Evolutionary conservation across 23 red algal genomes (phyloP).

Genomic region (Cyanidiococcus yangmingshanensis): DNA sequence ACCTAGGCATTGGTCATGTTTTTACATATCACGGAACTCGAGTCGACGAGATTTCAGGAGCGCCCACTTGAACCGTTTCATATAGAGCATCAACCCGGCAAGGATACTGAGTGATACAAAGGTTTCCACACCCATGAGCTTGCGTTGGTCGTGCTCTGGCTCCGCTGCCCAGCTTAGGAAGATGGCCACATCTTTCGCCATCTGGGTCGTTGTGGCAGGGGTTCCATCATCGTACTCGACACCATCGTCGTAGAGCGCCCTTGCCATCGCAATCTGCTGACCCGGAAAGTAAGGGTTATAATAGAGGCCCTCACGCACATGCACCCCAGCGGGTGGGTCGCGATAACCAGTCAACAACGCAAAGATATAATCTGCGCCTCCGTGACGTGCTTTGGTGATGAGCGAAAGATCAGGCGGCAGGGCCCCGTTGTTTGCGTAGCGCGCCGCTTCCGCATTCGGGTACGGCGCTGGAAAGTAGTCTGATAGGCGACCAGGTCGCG

Average conservation of each 20-base stretch:
- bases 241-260: conserved; percentile 77
- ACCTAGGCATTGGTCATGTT: not conserved
- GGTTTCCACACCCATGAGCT: conserved; percentile 84
- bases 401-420: conserved; percentile 91
- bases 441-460: conserved; percentile 92
- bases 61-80: conserved; percentile 84
- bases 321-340: conserved; percentile 77
- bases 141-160: conserved; percentile 88
- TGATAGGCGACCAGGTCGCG: conserved; percentile 75
- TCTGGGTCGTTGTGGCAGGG: conserved; percentile 88
- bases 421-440: conserved; percentile 98
- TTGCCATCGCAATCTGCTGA: conserved; percentile 90
- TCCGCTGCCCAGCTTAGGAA: conserved; percentile 96
- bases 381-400: conserved; percentile 88
- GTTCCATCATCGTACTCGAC: conserved; percentile 99
- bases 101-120: conserved; percentile 63
- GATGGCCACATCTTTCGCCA: conserved; percentile 94
- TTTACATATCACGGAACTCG: conserved; percentile 46
- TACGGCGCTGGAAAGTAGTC: conserved; percentile 91
- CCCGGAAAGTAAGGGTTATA: conserved; percentile 97
- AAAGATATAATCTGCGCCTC: conserved; percentile 86
- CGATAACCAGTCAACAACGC: conserved; percentile 91
- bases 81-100: conserved; percentile 47
- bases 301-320: conserved; percentile 78
- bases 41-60: conserved; percentile 79